These are phyloP conservation scores for Candida quercuum DNA, from an alignment of 805 yeast species.

Conservation along the genomic window DNA sequence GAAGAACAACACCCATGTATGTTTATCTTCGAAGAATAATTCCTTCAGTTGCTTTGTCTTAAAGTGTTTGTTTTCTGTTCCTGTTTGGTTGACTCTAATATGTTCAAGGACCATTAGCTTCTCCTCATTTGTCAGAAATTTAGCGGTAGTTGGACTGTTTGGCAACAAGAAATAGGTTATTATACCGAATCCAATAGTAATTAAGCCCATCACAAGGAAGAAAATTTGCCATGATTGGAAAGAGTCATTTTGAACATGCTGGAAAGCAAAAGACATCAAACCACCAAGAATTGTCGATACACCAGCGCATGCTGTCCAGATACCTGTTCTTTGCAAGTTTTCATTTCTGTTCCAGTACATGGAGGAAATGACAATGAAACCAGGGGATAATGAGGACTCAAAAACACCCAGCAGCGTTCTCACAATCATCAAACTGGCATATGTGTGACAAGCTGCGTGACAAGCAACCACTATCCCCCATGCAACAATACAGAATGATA, in stretches of 20 bases:
- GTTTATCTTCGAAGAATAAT: constrained; percentile 37
- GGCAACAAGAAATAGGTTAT: constrained; percentile 41
- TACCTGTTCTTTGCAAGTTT: constrained; percentile 47
- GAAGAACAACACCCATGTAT: constrained; percentile 44
- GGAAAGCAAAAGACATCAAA: constrained; percentile 45
- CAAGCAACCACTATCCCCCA: constrained; percentile 52
- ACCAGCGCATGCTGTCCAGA: constrained; percentile 57
- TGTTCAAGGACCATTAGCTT: constrained; percentile 36
- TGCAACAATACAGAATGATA: constrained; percentile 39
- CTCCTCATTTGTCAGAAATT: constrained; percentile 35
- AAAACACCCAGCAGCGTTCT: constrained; percentile 48
- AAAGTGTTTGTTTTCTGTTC: constrained; percentile 39
- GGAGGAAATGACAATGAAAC: constrained; percentile 50
- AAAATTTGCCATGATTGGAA: constrained; percentile 58
- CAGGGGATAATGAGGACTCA: constrained; percentile 52
- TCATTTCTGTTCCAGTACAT: constrained; percentile 57
- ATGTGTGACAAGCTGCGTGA: constrained; percentile 47
- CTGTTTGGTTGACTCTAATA: constrained; percentile 41
- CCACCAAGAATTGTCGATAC: constrained; percentile 42
- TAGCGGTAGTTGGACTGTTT: constrained; percentile 37
- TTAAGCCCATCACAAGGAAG: constrained; percentile 49
- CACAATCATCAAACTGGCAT: constrained; percentile 50
- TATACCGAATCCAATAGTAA: constrained; percentile 47
- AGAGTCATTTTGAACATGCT: constrained; percentile 36
- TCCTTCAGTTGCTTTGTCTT: constrained; percentile 38